phyloP scores from a whole-genome alignment of 1,284 basidiomycete genomes.

The Trichosporon ovoides region DNA sequence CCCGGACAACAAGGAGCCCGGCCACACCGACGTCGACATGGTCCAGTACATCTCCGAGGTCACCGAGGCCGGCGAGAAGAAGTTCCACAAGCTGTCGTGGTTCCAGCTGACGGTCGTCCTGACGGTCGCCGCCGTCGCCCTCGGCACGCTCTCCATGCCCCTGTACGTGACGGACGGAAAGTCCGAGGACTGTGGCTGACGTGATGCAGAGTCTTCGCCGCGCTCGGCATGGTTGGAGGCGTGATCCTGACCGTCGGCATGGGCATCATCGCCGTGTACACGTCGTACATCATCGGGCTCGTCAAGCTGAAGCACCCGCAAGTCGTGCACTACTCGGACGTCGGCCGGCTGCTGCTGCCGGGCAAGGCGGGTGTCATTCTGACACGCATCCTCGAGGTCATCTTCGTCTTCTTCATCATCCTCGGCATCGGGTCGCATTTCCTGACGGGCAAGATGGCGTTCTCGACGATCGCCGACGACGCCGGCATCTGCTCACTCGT shows the following conservation, averaged over 20 bases:
- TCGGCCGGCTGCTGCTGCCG: constrained; percentile 14
- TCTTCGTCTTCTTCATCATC: constrained; percentile 18
- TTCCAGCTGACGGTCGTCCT: constrained; percentile 17
- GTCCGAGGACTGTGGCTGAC: neutral
- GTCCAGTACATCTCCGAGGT: constrained; percentile 13
- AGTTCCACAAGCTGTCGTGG: constrained; percentile 21
- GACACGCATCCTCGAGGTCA: constrained; percentile 1
- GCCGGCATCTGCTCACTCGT: constrained; percentile 10
- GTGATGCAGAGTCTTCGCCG: constrained; percentile 12
- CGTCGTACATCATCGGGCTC: constrained; percentile 18
- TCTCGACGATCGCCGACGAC: constrained; percentile 13
- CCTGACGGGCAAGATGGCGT: constrained; percentile 18
- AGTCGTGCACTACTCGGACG: constrained; percentile 17
- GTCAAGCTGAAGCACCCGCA: constrained; percentile 23
- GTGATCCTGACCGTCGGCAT: constrained; percentile 16
- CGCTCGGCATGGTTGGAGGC: constrained; percentile 18
- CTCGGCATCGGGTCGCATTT: constrained; percentile 18
- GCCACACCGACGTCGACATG: constrained; percentile 13
- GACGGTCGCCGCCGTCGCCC: constrained; percentile 14
- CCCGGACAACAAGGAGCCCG: neutral
- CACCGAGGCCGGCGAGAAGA: constrained; percentile 9
- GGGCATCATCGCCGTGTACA: constrained; percentile 19
- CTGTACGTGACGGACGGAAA: constrained; percentile 9
- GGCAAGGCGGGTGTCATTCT: constrained; percentile 4
- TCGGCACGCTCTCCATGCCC: constrained; percentile 17